Evolutionary conservation across 306 rosid genomes (phyloP).

Genomic region (Citrullus colocynthis): DNA sequence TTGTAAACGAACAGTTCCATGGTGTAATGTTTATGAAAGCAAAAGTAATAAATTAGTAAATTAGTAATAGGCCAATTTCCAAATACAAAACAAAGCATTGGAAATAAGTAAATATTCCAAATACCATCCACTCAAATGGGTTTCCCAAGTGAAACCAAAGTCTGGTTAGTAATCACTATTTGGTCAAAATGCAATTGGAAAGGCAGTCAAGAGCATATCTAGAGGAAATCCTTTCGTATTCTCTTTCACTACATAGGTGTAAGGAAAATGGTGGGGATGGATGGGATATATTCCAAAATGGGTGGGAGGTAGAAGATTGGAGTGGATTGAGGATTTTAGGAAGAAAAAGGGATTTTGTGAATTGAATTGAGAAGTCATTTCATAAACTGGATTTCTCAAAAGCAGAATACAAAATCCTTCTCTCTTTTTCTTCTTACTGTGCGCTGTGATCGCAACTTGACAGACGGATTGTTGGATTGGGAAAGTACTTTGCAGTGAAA

Average conservation of each 20-base stretch:
- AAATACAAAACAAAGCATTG: not conserved
- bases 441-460: conserved; percentile 3
- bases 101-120: conserved; percentile 1
- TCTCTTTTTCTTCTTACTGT: not conserved
- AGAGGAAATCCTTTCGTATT: not conserved
- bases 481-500: conserved; percentile 1
- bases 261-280: not conserved
- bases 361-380: not conserved
- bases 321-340: not conserved
- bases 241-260: not conserved
- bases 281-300: conserved; percentile 9
- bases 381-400: not conserved
- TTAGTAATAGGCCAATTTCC: not conserved
- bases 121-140: not conserved
- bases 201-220: conserved; percentile 1
- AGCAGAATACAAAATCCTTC: not conserved
- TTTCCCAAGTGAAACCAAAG: not conserved
- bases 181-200: conserved; percentile 4
- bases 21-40: not conserved
- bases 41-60: not conserved
- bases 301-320: not conserved
- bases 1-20: not conserved
- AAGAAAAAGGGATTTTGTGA: not conserved
- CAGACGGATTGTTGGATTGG: not conserved
- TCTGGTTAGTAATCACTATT: not conserved